Percentiles rank a stretch among this genome's conserved stretches.
phyloP scores from a whole-genome alignment of 2,329 filamentous ascomycete species.

The Aspergillus tubingensis region DNA sequence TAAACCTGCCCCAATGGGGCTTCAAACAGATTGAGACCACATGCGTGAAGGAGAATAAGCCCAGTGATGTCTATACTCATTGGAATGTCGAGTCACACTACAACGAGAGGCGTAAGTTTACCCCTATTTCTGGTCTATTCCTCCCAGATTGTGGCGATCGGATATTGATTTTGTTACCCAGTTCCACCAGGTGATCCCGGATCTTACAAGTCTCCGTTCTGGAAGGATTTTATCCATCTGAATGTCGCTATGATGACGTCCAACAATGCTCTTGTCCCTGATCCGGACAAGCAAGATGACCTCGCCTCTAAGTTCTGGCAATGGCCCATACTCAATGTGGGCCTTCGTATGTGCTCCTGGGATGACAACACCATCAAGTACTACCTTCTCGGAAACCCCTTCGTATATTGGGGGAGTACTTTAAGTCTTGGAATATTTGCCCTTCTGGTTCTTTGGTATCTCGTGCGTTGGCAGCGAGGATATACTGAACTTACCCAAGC shows the following conservation, averaged over 20 bases:
- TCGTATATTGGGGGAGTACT: conserved; percentile 94
- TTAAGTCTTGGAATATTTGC: conserved; percentile 72
- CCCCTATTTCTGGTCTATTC: background rate
- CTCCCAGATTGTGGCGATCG: background rate
- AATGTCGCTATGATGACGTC: conserved; percentile 99
- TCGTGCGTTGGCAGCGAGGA: conserved; percentile 93
- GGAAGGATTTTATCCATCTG: conserved; percentile 95
- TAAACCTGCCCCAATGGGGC: conserved; percentile 97
- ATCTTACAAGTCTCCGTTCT: conserved; percentile 93
- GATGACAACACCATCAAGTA: conserved; percentile 95
- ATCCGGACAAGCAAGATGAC: conserved; percentile 98
- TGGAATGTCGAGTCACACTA: conserved; percentile 97
- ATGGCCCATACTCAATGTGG: conserved; percentile 94
- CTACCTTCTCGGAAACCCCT: conserved; percentile 94
- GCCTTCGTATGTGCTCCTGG: conserved; percentile 98
- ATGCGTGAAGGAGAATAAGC: conserved; percentile 90
- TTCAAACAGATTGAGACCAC: conserved; percentile 99
- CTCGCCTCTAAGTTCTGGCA: conserved; percentile 97
- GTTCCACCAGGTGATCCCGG: conserved; percentile 86
- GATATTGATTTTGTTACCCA: conserved; percentile 39
- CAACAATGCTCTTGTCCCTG: conserved; percentile 95
- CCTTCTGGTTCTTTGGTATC: conserved; percentile 76
- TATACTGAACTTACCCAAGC: conserved; percentile 76
- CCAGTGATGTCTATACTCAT: conserved; percentile 90
- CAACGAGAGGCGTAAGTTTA: conserved; percentile 82